phyloP scores from a whole-genome alignment of 495 filamentous ascomycete species.

The Viridothelium virens region DNA sequence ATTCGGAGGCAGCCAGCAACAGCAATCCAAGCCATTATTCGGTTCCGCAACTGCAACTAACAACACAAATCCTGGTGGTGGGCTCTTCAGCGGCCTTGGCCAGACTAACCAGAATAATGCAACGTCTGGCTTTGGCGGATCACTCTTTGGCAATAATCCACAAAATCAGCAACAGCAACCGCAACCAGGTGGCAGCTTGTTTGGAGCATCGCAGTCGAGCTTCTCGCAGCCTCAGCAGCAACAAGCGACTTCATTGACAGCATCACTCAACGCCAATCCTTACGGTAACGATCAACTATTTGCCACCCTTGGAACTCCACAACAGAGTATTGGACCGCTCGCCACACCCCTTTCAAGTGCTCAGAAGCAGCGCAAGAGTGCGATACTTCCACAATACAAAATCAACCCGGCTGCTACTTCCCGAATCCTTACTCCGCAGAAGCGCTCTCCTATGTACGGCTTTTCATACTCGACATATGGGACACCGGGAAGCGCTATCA shows the following conservation, averaged over 20 bases:
- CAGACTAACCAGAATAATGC: slow-evolving; percentile 26
- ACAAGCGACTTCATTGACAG: slow-evolving; percentile 48
- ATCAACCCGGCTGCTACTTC: slow-evolving; percentile 73
- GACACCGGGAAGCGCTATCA: slow-evolving; percentile 63
- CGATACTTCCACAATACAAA: slow-evolving; percentile 78
- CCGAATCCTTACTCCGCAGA: slow-evolving; percentile 72
- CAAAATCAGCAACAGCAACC: slow-evolving; percentile 32
- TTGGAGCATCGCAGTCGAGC: slow-evolving; percentile 50
- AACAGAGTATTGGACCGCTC: slow-evolving; percentile 67
- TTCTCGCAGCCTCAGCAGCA: slow-evolving; percentile 39
- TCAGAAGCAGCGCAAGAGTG: slow-evolving; percentile 62
- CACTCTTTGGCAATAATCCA: slow-evolving; percentile 31
- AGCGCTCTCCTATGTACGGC: slow-evolving; percentile 62
- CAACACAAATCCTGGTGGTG: slow-evolving; percentile 34
- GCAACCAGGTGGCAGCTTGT: slow-evolving; percentile 45
- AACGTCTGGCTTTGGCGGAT: slow-evolving; percentile 16
- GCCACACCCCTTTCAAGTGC: slow-evolving; percentile 76
- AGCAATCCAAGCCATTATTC: slow-evolving; percentile 30
- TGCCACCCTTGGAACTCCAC: slow-evolving; percentile 54
- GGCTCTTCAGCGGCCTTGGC: slow-evolving; percentile 28
- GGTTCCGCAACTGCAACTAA: slow-evolving; percentile 21
- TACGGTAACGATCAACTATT: slow-evolving; percentile 82
- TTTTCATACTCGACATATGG: slow-evolving; percentile 87
- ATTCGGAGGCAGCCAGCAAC: slow-evolving; percentile 35
- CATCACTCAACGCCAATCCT: slow-evolving; percentile 72